Conservation (phyloP, 495 filamentous ascomycete species). For the Parathielavia appendiculata region DNA sequence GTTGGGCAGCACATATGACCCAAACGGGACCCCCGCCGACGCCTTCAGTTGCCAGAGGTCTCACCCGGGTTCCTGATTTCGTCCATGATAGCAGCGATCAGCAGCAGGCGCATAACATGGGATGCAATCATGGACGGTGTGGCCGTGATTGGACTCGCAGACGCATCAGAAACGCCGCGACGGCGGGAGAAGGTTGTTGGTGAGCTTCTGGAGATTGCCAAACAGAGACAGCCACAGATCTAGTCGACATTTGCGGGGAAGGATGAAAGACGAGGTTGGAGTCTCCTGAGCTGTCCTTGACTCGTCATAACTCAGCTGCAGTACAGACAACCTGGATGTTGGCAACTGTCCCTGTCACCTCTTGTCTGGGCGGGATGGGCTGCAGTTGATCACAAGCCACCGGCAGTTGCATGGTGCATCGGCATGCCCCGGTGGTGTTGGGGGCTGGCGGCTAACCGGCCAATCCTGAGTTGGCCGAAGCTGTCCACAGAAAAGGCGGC, state of each 20-base stretch:
- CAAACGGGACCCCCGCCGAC: background rate
- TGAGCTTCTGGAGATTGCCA: background rate
- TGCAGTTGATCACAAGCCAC: constrained; percentile 5
- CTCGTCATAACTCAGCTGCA: constrained; percentile 1
- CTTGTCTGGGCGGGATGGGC: background rate
- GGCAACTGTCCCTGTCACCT: too few relatives aligned
- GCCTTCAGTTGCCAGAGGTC: background rate
- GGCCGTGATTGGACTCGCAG: background rate
- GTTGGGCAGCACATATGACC: background rate
- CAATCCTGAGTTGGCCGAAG: constrained; percentile 5
- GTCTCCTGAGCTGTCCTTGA: background rate
- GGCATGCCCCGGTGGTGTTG: background rate
- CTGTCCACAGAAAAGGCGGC: background rate
- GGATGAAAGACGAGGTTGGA: too few relatives aligned
- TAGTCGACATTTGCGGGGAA: too few relatives aligned
- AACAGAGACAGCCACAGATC: background rate
- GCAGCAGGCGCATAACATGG: background rate
- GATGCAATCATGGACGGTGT: background rate
- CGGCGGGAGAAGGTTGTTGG: background rate
- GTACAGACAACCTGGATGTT: background rate
- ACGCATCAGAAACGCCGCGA: background rate
- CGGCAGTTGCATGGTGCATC: constrained; percentile 1
- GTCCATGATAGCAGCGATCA: background rate
- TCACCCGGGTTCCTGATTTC: background rate
- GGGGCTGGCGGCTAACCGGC: constrained; percentile 4